Evolutionary conservation across 257 asterid species (phyloP).

Genomic region (Forsythia viridissima): DNA sequence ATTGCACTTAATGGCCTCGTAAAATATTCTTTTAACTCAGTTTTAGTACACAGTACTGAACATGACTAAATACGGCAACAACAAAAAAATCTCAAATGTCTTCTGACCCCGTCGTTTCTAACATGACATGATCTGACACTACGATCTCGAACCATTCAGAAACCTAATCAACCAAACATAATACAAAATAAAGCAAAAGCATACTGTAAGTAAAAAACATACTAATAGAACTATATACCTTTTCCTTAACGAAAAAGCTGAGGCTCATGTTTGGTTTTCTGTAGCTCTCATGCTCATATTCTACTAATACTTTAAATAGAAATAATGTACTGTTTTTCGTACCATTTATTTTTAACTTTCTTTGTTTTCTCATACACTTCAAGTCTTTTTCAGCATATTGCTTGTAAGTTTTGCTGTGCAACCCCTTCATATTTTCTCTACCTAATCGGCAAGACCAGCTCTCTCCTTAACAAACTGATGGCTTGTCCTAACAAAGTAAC

Average conservation of each 20-base stretch:
- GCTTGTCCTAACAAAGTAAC: conserved; percentile 27
- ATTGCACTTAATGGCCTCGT: too few species aligned
- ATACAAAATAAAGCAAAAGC: conserved; percentile 11
- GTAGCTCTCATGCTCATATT: conserved; percentile 36
- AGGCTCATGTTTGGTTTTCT: conserved; percentile 40
- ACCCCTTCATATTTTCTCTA: too few species aligned
- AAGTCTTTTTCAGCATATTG: conserved; percentile 38
- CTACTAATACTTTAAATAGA: neutral
- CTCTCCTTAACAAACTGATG: conserved; percentile 39
- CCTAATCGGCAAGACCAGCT: conserved; percentile 28
- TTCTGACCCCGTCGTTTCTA: too few species aligned
- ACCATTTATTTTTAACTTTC: neutral
- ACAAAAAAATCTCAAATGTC: too few species aligned
- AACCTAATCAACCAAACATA: too few species aligned
- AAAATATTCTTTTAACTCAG: too few species aligned
- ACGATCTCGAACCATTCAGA: too few species aligned
- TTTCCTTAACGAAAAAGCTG: conserved; percentile 42
- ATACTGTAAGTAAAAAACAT: conserved; percentile 20
- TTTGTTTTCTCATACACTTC: neutral
- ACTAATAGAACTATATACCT: conserved; percentile 11
- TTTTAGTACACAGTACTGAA: too few species aligned
- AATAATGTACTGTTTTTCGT: neutral
- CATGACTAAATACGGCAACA: too few species aligned
- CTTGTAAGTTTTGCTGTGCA: conserved; percentile 44
- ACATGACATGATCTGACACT: too few species aligned